Evolutionary conservation across 2,329 filamentous ascomycete species (phyloP), one percentile per base, ranked within the genome.

Genomic region (Xylariales sp.): DNA sequence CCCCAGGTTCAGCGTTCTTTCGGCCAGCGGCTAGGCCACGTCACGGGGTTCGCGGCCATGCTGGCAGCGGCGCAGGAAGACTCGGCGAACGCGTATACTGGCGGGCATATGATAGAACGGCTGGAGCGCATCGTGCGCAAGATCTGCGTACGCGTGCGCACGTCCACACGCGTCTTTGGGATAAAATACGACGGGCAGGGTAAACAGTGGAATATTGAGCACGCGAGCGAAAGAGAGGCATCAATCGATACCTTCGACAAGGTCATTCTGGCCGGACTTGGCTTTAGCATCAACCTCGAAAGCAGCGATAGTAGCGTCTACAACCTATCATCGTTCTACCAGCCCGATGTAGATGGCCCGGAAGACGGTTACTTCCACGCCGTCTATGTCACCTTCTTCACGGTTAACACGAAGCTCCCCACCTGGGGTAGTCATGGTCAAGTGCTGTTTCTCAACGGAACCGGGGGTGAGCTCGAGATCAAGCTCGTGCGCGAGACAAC

Each of bases 31-130:
- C 23, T 73, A 9, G 9, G 54, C 9, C 50, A 68, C 18, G 62
- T 72, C 34, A 73, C 60, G 9, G 67, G 66, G 12, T 53, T 75
- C n/a, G 67, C 70, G 7, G 61, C 70, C 28, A 69, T 69, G 62
- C 48, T 75, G 23, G 71, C 70, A 8, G 62, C 64, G 2, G 65
- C 64, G 16, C 67, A 72, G 43, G 71, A 75, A 57, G 73, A 75
- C 34, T 49, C 53, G 1, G 72, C 71, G 2, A 71, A 65, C 53
- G 48, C 55, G 10, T 72, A 72, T 28, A 14, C 39, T 12, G 74
- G 73, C 10, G 74, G 71, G 3, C 55, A 74, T 9, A 39, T 75
- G 9, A 23, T 66, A 43, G 55, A 63, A 5, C 55, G 63, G 18
- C 46, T 69, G 12, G 58, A 54, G 18, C 54, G 39, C 18, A 60